Base-by-base conservation (phyloP, 2,329 filamentous ascomycete genomes). In the Pyrenophora seminiperda region DNA sequence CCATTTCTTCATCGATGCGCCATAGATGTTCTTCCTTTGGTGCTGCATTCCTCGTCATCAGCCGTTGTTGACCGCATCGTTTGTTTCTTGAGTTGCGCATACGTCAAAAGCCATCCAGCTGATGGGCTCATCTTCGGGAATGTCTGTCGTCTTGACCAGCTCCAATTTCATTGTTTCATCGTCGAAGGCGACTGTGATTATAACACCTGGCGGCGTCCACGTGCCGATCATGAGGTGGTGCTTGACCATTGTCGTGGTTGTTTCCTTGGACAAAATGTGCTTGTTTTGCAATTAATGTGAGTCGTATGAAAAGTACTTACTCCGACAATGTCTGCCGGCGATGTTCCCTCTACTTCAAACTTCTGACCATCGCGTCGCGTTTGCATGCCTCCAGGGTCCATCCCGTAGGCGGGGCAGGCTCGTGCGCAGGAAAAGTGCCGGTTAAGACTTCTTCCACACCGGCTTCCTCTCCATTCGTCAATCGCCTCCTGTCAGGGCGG, bases 31-130 rank as follows among this genome's bases (percentile, higher is more conserved):
- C 75, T 91, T 93, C 67, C 87, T 89, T 54, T 82, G 78, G 75
- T 95, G 90, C 87, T 93, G 67, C 44, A 48, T 14, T 7, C 19
- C 41, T 22, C 5, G 27, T 44, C 22, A 40, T 65, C 40, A 65
- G 62, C 53, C 41, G 56, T 37, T 49, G 45, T 44, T 32, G 34
- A 33, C 29, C 31, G 34, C 31, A 37, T 32, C 41, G 2, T 3
- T 5, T 22, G 2, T 3, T 5, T 22, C 30, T 31, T 9, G 6
- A 15, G 30, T 38, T 31, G 40, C 10, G 22, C 87, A 76, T 78
- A 91, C 89, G 72, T 90, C 88, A 67, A 95, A 93, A 13, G 90
- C 87, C 88, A 96, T 93, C 91, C 91, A 96, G 52, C 90, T 95
- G 60, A 96, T 94, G 6, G 91, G 89, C 75, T 96, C 90, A 58